phyloP scores from a whole-genome alignment of 441 rosid species.

The Gossypium aridum region DNA sequence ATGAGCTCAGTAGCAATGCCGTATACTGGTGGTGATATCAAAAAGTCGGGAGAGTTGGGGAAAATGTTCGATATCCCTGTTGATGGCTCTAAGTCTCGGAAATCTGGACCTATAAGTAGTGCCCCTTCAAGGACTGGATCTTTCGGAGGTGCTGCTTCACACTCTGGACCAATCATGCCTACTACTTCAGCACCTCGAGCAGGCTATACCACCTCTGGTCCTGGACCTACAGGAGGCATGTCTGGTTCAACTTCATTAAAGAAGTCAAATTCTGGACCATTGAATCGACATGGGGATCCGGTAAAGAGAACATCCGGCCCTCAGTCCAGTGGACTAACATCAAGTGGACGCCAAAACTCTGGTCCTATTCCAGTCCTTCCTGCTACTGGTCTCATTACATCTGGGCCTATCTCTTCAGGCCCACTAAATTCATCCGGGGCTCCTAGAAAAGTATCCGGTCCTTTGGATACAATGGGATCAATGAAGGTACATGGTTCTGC shows the following conservation, averaged over 20 bases:
- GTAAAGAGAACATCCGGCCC: slow-evolving; percentile 84
- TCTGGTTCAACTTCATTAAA: slow-evolving; percentile 48
- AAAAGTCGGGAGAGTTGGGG: slow-evolving; percentile 89
- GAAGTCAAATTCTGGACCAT: slow-evolving; percentile 90
- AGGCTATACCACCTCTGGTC: slow-evolving; percentile 56
- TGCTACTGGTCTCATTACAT: slow-evolving; percentile 87
- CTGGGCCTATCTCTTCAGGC: slow-evolving; percentile 87
- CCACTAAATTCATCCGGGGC: slow-evolving; percentile 80
- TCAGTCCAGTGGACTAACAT: slow-evolving; percentile 82
- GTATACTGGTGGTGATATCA: slow-evolving; percentile 93
- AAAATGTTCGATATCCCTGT: slow-evolving; percentile 87
- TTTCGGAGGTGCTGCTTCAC: slow-evolving; percentile 83
- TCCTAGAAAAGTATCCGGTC: slow-evolving; percentile 91
- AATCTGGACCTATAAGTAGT: slow-evolving; percentile 87
- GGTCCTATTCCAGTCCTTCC: slow-evolving; percentile 90
- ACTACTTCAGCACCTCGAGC: slow-evolving; percentile 69
- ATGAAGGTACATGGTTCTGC: slow-evolving; percentile 58
- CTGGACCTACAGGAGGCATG: slow-evolving; percentile 46
- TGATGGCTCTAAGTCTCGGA: slow-evolving; percentile 80
- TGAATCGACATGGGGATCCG: slow-evolving; percentile 92
- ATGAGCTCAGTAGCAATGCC: slow-evolving; percentile 97
- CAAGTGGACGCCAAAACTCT: slow-evolving; percentile 79
- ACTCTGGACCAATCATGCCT: slow-evolving; percentile 75
- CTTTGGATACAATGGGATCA: slow-evolving; percentile 75
- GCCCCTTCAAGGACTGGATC: slow-evolving; percentile 91